phyloP scores from a whole-genome alignment of 2,329 filamentous ascomycete genomes.

The Fusarium chlamydosporum region DNA sequence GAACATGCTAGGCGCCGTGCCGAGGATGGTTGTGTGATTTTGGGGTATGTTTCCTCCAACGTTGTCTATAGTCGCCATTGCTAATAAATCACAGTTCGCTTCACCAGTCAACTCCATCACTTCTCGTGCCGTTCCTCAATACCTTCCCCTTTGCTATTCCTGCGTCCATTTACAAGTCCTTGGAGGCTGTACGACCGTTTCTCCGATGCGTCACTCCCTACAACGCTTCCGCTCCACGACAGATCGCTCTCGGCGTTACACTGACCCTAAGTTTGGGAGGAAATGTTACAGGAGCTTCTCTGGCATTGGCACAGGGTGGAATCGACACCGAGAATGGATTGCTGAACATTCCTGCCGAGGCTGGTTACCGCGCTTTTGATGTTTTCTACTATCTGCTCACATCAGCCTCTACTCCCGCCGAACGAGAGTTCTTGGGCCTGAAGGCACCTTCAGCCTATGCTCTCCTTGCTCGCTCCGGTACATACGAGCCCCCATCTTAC shows the following conservation, averaged over 20 bases:
- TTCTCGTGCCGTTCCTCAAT: constrained; percentile 84
- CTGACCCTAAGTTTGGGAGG: constrained; percentile 87
- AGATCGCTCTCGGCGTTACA: constrained; percentile 84
- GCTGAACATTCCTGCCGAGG: constrained; percentile 81
- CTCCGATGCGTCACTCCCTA: constrained; percentile 87
- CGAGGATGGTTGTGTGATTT: constrained; percentile 92
- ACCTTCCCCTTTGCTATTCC: constrained; percentile 86
- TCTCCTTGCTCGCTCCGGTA: constrained; percentile 84
- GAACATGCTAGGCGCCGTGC: constrained; percentile 95
- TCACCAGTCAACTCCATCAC: constrained; percentile 87
- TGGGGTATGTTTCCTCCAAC: constrained; percentile 74
- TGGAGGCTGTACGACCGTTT: constrained; percentile 88
- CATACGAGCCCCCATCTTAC: constrained; percentile 88
- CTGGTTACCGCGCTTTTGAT: constrained; percentile 92
- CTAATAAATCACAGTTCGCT: constrained; percentile 75
- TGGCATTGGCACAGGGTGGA: constrained; percentile 87
- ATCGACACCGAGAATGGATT: constrained; percentile 87
- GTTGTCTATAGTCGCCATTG: neutral
- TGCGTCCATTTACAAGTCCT: constrained; percentile 78
- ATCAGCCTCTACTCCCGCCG: constrained; percentile 88
- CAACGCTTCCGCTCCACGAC: constrained; percentile 86
- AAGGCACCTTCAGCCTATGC: constrained; percentile 82
- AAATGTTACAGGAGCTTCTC: constrained; percentile 78
- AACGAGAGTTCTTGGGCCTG: constrained; percentile 88
- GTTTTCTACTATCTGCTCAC: constrained; percentile 98